Evolutionary conservation across 2,329 filamentous ascomycete genomes (phyloP).

Genomic region (Pseudocercospora pini-densiflorae): DNA sequence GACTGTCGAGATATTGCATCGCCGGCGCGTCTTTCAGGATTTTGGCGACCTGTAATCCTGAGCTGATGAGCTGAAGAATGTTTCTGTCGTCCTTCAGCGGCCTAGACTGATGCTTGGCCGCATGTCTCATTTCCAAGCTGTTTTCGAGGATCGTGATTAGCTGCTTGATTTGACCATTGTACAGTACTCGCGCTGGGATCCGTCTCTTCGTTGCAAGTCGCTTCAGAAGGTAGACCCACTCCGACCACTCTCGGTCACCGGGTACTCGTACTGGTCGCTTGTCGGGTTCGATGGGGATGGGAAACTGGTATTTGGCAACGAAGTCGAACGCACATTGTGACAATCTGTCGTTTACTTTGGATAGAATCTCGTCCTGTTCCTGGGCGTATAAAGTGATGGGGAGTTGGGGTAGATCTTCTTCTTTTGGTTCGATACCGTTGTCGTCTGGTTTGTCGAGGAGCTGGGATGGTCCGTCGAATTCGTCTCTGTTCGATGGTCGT

Average conservation of each 20-base stretch:
- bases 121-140: slow-evolving; percentile 84
- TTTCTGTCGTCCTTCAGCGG: slow-evolving; percentile 88
- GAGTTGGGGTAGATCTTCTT: slow-evolving; percentile 78
- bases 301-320: slow-evolving; percentile 88
- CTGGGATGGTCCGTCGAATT: slow-evolving; percentile 87
- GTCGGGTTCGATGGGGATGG: slow-evolving; percentile 80
- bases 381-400: slow-evolving; percentile 81
- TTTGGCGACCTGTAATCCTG: slow-evolving; percentile 84
- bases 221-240: slow-evolving; percentile 89
- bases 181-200: slow-evolving; percentile 81
- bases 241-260: slow-evolving; percentile 84
- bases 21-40: slow-evolving; percentile 82
- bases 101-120: slow-evolving; percentile 80
- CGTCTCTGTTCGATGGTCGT: slow-evolving; percentile 79
- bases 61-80: slow-evolving; percentile 84
- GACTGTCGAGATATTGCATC: slow-evolving; percentile 79
- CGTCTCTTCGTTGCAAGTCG: slow-evolving; percentile 82
- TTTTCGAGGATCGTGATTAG: slow-evolving; percentile 88
- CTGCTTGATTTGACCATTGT: slow-evolving; percentile 88
- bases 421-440: slow-evolving; percentile 74
- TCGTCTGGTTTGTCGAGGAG: slow-evolving; percentile 74
- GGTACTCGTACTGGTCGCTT: slow-evolving; percentile 77
- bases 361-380: slow-evolving; percentile 82
- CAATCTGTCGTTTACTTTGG: slow-evolving; percentile 80
- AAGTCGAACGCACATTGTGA: slow-evolving; percentile 89